Conservation (phyloP, 192 early-diverging fungal species). For the Backusella circina region DNA sequence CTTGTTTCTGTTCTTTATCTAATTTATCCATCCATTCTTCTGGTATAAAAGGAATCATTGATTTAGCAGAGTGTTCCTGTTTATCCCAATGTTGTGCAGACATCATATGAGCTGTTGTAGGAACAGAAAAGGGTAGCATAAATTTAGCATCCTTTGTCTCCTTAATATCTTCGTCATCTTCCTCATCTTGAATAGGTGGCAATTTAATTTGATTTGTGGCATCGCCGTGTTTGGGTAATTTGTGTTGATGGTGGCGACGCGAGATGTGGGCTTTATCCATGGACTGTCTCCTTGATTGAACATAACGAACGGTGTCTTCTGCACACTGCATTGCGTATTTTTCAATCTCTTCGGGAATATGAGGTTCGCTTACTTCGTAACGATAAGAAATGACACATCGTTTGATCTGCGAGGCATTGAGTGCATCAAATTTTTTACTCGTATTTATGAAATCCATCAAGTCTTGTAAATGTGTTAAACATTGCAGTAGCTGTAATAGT, state of each 20-base stretch:
- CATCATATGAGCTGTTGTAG: conserved; percentile 43
- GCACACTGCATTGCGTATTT: conserved; percentile 74
- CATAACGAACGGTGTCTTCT: conserved; percentile 51
- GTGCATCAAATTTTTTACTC: conserved; percentile 54
- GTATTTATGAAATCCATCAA: conserved; percentile 76
- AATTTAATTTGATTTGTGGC: background rate
- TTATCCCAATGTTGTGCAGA: background rate
- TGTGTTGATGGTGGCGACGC: background rate
- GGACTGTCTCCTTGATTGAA: background rate
- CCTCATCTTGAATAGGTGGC: background rate
- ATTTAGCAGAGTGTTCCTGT: background rate
- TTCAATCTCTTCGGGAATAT: conserved; percentile 68
- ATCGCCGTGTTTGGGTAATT: background rate
- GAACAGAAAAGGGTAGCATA: conserved; percentile 60
- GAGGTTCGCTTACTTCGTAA: conserved; percentile 86
- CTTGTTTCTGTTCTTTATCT: conserved; percentile 12
- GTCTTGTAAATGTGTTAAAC: conserved; percentile 69
- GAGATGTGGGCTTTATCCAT: background rate
- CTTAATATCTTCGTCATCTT: conserved; percentile 26
- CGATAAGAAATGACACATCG: conserved; percentile 73
- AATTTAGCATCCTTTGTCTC: conserved; percentile 47
- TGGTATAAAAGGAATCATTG: conserved; percentile 21
- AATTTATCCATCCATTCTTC: conserved; percentile 33
- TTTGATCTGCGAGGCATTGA: conserved; percentile 73
- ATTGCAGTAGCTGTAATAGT: conserved; percentile 77